phyloP scores from a whole-genome alignment of 2,329 filamentous ascomycete species.

The Hypoxylon sp. region DNA sequence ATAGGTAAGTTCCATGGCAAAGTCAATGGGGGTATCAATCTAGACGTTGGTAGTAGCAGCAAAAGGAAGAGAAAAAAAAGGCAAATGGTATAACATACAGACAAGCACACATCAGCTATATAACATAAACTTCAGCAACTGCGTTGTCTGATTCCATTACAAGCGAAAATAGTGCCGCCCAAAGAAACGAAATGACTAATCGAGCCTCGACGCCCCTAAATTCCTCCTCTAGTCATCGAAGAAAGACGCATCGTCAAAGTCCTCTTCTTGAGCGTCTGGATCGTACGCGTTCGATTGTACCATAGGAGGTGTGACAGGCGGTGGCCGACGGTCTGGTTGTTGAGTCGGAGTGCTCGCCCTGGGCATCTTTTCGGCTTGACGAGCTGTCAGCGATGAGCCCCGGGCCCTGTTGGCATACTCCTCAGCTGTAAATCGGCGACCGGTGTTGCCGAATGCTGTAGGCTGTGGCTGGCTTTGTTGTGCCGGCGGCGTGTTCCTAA shows the following conservation, averaged over 20 bases:
- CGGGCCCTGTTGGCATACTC: constrained; percentile 54
- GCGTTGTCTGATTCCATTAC: constrained; percentile 14
- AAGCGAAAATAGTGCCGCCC: constrained; percentile 22
- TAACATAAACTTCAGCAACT: constrained; percentile 29
- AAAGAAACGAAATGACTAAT: constrained; percentile 12
- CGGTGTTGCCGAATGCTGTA: constrained; percentile 68
- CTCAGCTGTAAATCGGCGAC: constrained; percentile 64
- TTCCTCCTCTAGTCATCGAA: constrained; percentile 58
- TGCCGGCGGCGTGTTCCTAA: constrained; percentile 67
- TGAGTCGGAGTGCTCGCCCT: constrained; percentile 55
- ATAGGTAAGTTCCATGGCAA: too few relatives aligned
- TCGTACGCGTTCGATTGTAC: constrained; percentile 67
- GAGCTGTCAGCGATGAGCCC: constrained; percentile 45
- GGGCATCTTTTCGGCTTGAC: constrained; percentile 53
- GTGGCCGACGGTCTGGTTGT: constrained; percentile 51
- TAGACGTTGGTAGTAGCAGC: constrained; percentile 32
- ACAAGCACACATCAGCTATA: constrained; percentile 33
- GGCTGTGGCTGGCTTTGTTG: constrained; percentile 58
- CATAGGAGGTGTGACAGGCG: constrained; percentile 70
- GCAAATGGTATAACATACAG: constrained; percentile 37
- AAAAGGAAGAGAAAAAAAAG: too few relatives aligned
- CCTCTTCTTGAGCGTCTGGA: constrained; percentile 65
- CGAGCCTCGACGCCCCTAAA: neutral
- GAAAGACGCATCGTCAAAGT: constrained; percentile 68
- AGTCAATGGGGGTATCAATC: constrained; percentile 39